Base-by-base conservation (phyloP, 257 asterid species). In the Nicotiana obtusifolia region DNA sequence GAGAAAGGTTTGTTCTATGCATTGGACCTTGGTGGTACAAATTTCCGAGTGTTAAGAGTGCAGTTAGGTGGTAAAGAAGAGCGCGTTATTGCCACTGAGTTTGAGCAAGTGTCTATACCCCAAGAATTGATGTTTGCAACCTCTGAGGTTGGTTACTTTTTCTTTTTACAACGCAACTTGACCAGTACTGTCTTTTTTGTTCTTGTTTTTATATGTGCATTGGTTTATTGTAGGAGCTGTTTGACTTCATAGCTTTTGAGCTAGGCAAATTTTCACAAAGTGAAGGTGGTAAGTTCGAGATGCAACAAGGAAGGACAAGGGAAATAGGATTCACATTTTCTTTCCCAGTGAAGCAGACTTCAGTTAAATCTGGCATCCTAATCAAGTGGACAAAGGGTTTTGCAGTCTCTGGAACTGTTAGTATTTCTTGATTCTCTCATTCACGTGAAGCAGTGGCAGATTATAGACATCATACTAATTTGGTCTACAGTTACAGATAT, bases 11-110 rank as follows among this genome's bases (percentile, higher is more conserved):
- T 92, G 85, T 93, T 87, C 84, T 92, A 93, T 84, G 97, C 94
- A 1, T 62, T 92, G 91, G 98, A 93, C 89, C 97, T 93, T 64
- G 98, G 98, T 2, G 98, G 98, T 56, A 93, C 97, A 6, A 93
- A 93, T 85, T 93, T 93, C 76, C 92, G 95, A 52, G 98, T 93
- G 33, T 78, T 93, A 28, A 89, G 97, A 83, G 98, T 92, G 81
- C 93, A 92, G 77, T 81, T 91, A 83, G 98, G 98, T 60, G 98
- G 98, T 77, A 92, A 86, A 80, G 97, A 87, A 60, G 88, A 91
- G 76, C 86, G 93, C 2, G 93, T 91, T 30, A 76, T 88, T 11
- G 89, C 91, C 80, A 88, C 93, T 6, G 97, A 92, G 76, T 92
- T 90, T 61, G 95, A 91, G 53, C 92, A 92, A 90, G 95, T 86